Conservation (phyloP, 352 stramenopile species). For the Thalassiosira hispida region DNA sequence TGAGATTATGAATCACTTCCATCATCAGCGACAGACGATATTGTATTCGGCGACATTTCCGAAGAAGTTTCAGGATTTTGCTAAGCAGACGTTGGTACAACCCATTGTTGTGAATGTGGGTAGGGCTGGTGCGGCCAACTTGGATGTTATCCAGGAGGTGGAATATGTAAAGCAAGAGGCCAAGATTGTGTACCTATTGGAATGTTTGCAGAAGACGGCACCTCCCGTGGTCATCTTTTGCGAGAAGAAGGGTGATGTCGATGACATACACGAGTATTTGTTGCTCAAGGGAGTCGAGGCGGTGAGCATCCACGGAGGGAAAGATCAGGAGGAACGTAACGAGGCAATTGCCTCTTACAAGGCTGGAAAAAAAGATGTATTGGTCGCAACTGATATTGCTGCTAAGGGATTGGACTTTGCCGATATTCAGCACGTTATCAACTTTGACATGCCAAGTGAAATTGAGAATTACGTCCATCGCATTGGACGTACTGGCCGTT, state of each 20-base stretch:
- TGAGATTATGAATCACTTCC: constrained; percentile 98
- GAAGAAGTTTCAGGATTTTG: constrained; percentile 99
- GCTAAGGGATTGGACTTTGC: constrained; percentile 99
- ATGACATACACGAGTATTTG: constrained; percentile 99
- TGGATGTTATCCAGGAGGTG: constrained; percentile 99
- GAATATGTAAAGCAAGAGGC: constrained; percentile 99
- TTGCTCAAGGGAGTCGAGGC: constrained; percentile 96
- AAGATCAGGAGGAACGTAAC: constrained; percentile 97
- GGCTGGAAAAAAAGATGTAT: constrained; percentile 93
- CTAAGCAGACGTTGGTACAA: constrained; percentile 92
- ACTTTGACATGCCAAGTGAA: constrained; percentile 99
- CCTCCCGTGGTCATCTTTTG: constrained; percentile 98
- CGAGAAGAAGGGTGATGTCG: constrained; percentile 95
- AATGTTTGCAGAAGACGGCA: constrained; percentile 98
- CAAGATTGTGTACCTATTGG: constrained; percentile 98
- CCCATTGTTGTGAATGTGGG: constrained; percentile 99
- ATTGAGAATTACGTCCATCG: constrained; percentile 99
- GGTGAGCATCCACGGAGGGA: constrained; percentile 96
- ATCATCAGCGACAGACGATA: constrained; percentile 95
- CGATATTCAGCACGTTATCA: constrained; percentile 99
- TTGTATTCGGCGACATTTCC: constrained; percentile 99
- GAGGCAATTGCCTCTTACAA: constrained; percentile 96
- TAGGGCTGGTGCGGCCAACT: constrained; percentile 95
- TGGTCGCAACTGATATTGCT: constrained; percentile 98
- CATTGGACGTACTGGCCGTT: constrained; percentile 97